Conservation (phyloP, 441 rosid species). For the Erysimum cheiri region DNA sequence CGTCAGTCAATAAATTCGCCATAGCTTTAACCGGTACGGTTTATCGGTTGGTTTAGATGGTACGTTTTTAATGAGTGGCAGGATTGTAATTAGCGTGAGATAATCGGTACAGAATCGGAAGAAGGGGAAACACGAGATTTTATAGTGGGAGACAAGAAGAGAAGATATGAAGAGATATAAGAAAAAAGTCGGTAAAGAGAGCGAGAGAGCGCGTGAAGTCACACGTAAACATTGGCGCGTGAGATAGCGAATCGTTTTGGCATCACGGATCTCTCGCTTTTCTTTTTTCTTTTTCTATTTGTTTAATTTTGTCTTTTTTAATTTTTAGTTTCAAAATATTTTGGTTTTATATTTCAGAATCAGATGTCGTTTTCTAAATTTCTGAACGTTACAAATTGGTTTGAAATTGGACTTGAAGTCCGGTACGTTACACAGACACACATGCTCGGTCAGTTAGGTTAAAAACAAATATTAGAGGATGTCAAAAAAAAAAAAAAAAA, state of each 20-base stretch:
- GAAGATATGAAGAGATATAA: constrained; percentile 29
- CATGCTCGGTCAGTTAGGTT: neutral
- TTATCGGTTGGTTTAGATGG: constrained; percentile 12
- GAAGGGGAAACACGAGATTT: constrained; percentile 48
- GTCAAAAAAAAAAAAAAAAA: no score
- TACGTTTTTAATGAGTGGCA: constrained; percentile 17
- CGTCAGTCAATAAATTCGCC: constrained; percentile 45
- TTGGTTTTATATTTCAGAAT: neutral
- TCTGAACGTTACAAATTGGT: constrained; percentile 40
- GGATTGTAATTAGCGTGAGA: constrained; percentile 28
- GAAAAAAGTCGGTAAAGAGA: no score
- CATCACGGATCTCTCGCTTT: constrained; percentile 59
- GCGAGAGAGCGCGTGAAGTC: constrained; percentile 40
- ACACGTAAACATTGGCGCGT: constrained; percentile 52
- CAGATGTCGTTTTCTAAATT: constrained; percentile 31
- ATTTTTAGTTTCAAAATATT: neutral
- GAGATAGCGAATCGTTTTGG: constrained; percentile 44
- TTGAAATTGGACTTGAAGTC: constrained; percentile 53
- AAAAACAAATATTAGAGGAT: no score
- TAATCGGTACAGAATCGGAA: constrained; percentile 40
- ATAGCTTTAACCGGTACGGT: constrained; percentile 37
- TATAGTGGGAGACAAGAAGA: constrained; percentile 54
- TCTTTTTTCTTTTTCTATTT: neutral
- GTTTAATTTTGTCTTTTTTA: neutral
- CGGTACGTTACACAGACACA: constrained; percentile 47